A percentile compares a stretch with the other conserved stretches of the same genome.
Evolutionary conservation across 106 monocot species (phyloP).

Genomic region (Acanthochlamys bracteata): DNA sequence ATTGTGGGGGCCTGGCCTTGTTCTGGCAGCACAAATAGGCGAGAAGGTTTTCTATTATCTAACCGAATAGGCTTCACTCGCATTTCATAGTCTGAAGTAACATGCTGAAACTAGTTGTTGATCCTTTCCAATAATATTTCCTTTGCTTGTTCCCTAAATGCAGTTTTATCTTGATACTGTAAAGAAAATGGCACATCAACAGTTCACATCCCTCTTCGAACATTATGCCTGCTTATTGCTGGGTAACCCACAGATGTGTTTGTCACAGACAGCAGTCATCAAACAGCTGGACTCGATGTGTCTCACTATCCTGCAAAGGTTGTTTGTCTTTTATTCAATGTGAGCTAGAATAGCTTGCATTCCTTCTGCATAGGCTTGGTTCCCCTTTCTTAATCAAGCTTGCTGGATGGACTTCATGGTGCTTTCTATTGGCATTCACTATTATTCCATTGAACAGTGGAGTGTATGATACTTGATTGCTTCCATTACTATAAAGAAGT

Average conservation of each 20-base stretch:
- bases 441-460: no score
- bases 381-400: no score
- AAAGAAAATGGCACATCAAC: conserved; percentile 85
- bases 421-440: no score
- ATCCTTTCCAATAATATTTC: no score
- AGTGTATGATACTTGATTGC: no score
- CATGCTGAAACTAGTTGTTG: no score
- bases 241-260: conserved; percentile 95
- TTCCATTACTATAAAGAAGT: no score
- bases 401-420: no score
- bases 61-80: no score
- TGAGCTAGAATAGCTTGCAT: no score
- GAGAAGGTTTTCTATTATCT: conserved; percentile 64
- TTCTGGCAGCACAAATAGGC: conserved; percentile 90
- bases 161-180: conserved; percentile 98
- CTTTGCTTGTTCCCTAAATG: not conserved
- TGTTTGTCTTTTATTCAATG: not conserved
- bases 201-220: conserved; percentile 80
- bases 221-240: conserved; percentile 90
- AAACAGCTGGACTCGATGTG: conserved; percentile 20
- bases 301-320: conserved; percentile 46
- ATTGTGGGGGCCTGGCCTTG: conserved; percentile 93
- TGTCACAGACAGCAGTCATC: conserved; percentile 26
- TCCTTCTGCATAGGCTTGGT: no score
- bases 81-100: no score